Conservation (phyloP, 2,329 filamentous ascomycete species). For the Salinomyces thailandicus region DNA sequence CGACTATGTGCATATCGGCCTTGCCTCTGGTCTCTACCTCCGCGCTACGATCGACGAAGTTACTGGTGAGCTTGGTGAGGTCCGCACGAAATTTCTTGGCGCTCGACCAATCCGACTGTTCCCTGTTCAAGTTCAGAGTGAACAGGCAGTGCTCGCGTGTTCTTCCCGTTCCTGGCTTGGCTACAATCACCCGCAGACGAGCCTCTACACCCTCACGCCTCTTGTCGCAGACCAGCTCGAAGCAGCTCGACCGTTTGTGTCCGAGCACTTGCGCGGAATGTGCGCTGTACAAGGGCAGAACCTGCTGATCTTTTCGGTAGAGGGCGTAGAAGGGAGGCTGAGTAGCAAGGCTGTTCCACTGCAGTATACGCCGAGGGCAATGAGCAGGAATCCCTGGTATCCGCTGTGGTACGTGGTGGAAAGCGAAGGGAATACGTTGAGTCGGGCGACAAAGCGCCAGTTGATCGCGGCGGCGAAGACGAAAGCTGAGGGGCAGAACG, state of each 20-base stretch:
- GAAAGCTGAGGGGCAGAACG: conserved; percentile 10
- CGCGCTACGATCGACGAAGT: conserved; percentile 90
- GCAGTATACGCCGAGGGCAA: conserved; percentile 78
- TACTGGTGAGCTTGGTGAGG: conserved; percentile 90
- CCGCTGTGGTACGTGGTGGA: conserved; percentile 91
- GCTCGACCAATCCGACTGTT: conserved; percentile 84
- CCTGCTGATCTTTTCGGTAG: conserved; percentile 59
- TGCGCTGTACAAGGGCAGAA: conserved; percentile 26
- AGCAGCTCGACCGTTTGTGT: conserved; percentile 94
- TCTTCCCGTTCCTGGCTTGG: conserved; percentile 95
- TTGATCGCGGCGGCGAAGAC: conserved; percentile 1
- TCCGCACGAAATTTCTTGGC: conserved; percentile 85
- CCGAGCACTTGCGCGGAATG: conserved; percentile 52
- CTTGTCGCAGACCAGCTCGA: conserved; percentile 64
- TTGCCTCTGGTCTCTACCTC: conserved; percentile 92
- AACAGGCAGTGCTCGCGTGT: conserved; percentile 64
- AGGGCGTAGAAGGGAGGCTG: conserved; percentile 17
- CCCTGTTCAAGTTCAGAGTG: conserved; percentile 75
- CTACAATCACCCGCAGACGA: conserved; percentile 78
- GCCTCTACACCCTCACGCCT: conserved; percentile 84
- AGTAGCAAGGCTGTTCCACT: conserved; percentile 30
- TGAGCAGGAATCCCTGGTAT: conserved; percentile 78
- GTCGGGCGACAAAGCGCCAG: conserved; percentile 5
- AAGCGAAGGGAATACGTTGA: conserved; percentile 79
- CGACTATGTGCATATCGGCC: conserved; percentile 87